Base-by-base conservation (phyloP, 179 eudicot species). In the Vitellaria paradoxa region DNA sequence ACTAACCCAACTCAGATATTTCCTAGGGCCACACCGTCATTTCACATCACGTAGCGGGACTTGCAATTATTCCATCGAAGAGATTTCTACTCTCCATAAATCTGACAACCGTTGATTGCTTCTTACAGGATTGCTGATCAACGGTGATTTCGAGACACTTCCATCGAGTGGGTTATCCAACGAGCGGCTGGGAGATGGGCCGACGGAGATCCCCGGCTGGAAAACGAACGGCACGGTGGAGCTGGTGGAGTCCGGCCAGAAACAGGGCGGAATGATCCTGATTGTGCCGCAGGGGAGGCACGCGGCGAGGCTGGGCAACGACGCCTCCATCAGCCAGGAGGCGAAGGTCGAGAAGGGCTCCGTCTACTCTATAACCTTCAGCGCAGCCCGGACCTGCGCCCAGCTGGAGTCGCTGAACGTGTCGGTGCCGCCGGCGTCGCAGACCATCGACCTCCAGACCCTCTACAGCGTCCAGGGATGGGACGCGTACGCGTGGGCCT, bases 371-470 rank as follows among this genome's bases (percentile, higher is more conserved):
- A 78, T 96, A 79, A 91, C 98, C 4, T 96, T 96, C 81, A 92
- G 97, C 56, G 99, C 99, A 0, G 97, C 99, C 3, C 94, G 99
- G 62, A 96, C 99, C 6, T 96, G 99, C 74, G 98, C 99, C 0
- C 99, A 96, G 88, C 84, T 96, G 23, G 99, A 96, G 89, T 89
- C 99, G 2, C 91, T 96, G 47, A 96, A 96, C 76, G 94, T 96
- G 47, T 94, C 99, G 0, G 97, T 92, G 62, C 82, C 87, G 1
- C 81, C 81, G 1, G 82, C 93, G 0, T 86, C 97, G n/a, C 92
- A 91, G 76, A 81, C 88, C 50, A 84, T 96, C 46, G 99, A 96
- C 78, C 82, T 96, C 23, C 99, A 96, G 80, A 96, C 99, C 0
- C 84, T 96, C 64, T 96, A 96, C 65, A 96, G 90, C 20, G 97